These are phyloP conservation scores for Claviceps paspali DNA, from an alignment of 2,329 filamentous ascomycete species.

Conservation along the genomic window DNA sequence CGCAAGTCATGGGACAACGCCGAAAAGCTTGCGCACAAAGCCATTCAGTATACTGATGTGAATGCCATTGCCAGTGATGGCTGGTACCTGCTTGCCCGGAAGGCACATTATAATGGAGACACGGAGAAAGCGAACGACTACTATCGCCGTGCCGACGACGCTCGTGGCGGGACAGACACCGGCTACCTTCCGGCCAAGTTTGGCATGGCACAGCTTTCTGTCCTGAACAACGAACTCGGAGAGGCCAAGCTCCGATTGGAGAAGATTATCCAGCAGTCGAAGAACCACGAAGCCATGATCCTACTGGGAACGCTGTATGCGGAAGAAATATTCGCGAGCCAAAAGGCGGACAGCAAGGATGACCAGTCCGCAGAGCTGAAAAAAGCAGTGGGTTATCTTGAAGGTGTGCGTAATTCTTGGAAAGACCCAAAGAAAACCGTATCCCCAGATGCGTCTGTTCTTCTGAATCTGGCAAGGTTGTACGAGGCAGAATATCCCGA, in stretches of 20 bases:
- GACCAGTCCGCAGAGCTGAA: slow-evolving; percentile 75
- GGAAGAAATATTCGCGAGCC: slow-evolving; percentile 77
- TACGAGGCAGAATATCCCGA: slow-evolving; percentile 80
- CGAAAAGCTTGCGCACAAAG: slow-evolving; percentile 76
- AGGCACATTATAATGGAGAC: slow-evolving; percentile 74
- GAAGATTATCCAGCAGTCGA: slow-evolving; percentile 80
- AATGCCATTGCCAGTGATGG: slow-evolving; percentile 95
- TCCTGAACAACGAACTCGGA: slow-evolving; percentile 69
- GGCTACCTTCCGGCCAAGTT: slow-evolving; percentile 93
- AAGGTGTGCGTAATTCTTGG: slow-evolving; percentile 75
- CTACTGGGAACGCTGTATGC: slow-evolving; percentile 83
- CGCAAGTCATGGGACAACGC: slow-evolving; percentile 68
- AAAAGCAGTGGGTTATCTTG: slow-evolving; percentile 74
- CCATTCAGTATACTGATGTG: slow-evolving; percentile 90
- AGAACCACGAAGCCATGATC: slow-evolving; percentile 77
- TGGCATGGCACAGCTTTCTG: slow-evolving; percentile 77
- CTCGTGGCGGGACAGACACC: slow-evolving; percentile 76
- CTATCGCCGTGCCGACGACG: slow-evolving; percentile 82
- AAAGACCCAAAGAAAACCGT: slow-evolving; percentile 82
- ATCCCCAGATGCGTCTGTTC: slow-evolving; percentile 66
- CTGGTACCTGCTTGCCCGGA: slow-evolving; percentile 87
- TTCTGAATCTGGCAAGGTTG: slow-evolving; percentile 80
- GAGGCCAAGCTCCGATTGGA: slow-evolving; percentile 89
- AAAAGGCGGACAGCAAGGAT: slow-evolving; percentile 58
- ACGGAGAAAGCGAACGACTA: slow-evolving; percentile 63